phyloP scores from a whole-genome alignment of 495 filamentous ascomycete genomes.

The Lineolata rhizophorae region DNA sequence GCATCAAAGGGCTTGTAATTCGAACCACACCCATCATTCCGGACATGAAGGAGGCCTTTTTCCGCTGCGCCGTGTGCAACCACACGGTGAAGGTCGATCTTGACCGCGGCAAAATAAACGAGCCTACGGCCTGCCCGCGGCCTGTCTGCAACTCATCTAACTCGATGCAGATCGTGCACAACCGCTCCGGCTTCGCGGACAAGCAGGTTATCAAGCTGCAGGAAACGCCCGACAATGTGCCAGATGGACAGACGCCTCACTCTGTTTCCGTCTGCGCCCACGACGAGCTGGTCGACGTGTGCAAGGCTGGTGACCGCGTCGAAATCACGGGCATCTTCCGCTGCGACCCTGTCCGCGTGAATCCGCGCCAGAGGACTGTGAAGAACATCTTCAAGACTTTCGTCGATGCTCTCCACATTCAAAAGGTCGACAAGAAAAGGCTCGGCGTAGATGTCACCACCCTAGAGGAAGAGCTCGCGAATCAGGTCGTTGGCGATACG shows the following conservation, averaged over 20 bases:
- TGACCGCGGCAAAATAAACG: constrained; percentile 87
- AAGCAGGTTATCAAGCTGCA: constrained; percentile 99
- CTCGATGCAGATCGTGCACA: constrained; percentile 96
- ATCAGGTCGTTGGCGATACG: constrained; percentile 48
- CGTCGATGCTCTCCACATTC: constrained; percentile 82
- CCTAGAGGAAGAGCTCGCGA: constrained; percentile 62
- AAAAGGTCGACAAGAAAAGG: constrained; percentile 86
- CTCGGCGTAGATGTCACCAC: constrained; percentile 83
- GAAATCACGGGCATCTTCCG: constrained; percentile 95
- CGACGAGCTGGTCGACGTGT: constrained; percentile 90
- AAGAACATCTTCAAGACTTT: constrained; percentile 97
- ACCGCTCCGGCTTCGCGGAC: constrained; percentile 82
- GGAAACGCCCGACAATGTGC: constrained; percentile 86
- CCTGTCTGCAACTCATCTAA: constrained; percentile 66
- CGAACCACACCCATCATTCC: constrained; percentile 89
- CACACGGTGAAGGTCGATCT: constrained; percentile 78
- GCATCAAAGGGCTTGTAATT: constrained; percentile 92
- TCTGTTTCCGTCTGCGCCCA: constrained; percentile 93
- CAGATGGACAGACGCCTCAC: constrained; percentile 93
- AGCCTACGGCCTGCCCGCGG: constrained; percentile 78
- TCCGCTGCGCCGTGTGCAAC: constrained; percentile 80
- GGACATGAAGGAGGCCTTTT: constrained; percentile 91
- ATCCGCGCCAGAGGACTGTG: constrained; percentile 74
- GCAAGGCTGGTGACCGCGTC: constrained; percentile 90
- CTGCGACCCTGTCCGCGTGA: constrained; percentile 84